Evolutionary conservation across 2,329 filamentous ascomycete genomes (phyloP).

Genomic region (Penicillium sp.): DNA sequence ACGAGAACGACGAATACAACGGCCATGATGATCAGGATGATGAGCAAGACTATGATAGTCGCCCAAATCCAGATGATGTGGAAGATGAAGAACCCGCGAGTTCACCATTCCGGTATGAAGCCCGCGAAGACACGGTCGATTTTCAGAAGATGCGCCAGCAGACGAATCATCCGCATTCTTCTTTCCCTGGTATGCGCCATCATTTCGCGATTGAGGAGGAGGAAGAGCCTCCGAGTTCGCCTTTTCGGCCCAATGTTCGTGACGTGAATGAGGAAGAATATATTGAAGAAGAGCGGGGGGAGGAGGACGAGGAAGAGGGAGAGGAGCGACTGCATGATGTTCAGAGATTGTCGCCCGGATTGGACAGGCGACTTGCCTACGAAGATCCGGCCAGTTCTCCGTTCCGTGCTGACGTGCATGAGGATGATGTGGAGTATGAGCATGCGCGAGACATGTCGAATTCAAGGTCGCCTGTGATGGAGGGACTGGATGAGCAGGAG

Average conservation of each 20-base stretch:
- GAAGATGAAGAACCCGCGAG: constrained; percentile 24
- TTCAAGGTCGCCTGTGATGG: constrained; percentile 6
- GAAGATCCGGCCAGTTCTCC: constrained; percentile 31
- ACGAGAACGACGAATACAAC: constrained; percentile 18
- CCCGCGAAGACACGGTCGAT: constrained; percentile 31
- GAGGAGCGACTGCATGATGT: constrained; percentile 18
- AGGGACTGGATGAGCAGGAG: constrained; percentile 12
- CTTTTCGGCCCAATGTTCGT: constrained; percentile 28
- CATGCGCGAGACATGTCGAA: constrained; percentile 13
- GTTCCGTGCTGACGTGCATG: constrained; percentile 28
- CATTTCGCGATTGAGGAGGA: constrained; percentile 4
- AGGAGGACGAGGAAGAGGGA: constrained; percentile 23
- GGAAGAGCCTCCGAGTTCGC: constrained; percentile 29
- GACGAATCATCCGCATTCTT: constrained; percentile 3
- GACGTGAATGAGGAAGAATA: constrained; percentile 19
- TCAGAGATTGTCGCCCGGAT: constrained; percentile 13
- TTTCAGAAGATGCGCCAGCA: constrained; percentile 18
- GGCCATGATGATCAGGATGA: constrained; percentile 8
- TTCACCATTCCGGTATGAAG: constrained; percentile 34
- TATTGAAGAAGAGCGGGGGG: constrained; percentile 11
- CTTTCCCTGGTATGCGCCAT: not conserved
- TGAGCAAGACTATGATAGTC: constrained; percentile 9
- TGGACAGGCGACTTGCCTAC: constrained; percentile 10
- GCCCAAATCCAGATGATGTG: constrained; percentile 17
- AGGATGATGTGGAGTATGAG: constrained; percentile 29